Evolutionary conservation across 129 eudicot species (phyloP), one percentile per base, ranked within the genome.

Genomic region (Flaveria sonorensis): DNA sequence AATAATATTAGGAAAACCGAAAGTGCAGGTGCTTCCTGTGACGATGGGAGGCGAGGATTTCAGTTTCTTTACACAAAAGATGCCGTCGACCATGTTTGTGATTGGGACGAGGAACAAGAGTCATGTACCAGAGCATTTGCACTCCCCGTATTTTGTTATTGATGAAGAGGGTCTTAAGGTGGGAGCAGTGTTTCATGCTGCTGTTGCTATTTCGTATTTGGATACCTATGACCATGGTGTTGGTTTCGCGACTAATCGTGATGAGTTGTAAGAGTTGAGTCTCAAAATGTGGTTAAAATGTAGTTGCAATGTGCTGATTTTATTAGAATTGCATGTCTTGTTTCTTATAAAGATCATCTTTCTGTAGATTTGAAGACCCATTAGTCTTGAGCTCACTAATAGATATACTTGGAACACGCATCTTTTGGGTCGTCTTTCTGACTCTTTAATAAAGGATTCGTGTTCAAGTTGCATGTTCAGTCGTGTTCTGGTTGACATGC

Each of bases 31-130:
- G 21, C 36, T 86, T 53, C 81, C 79, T 3, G 46, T 81, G 26
- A 79, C 81, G 0, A 88, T 86, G 90, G 88, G 85, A 26, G 77
- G 81, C 10, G 92, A 88, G 83, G 90, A 88, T 77, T 88, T 88
- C 45, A 83, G 87, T 78, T 88, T 83, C 61, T 88, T 70, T 65
- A 70, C 85, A 0, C 83, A 86, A 57, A 88, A 60, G 55, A 78
- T 88, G 84, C 88, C 90, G 7, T 87, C 88, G 6, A 76, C 83
- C 24, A 72, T 86, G 83, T 88, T 86, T 63, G 81, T 73, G 28
- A 64, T 86, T 3, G 88, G 88, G 64, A 76, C 75, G 28, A 81
- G 67, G 61, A 88, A 86, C 55, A 36, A 81, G 85, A 86, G 72
- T 4, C 76, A 83, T 20, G 74, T 82, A 16, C 85, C 78, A 13